Conservation (phyloP, 2,329 filamentous ascomycete species). For the Colletotrichum sp. region DNA sequence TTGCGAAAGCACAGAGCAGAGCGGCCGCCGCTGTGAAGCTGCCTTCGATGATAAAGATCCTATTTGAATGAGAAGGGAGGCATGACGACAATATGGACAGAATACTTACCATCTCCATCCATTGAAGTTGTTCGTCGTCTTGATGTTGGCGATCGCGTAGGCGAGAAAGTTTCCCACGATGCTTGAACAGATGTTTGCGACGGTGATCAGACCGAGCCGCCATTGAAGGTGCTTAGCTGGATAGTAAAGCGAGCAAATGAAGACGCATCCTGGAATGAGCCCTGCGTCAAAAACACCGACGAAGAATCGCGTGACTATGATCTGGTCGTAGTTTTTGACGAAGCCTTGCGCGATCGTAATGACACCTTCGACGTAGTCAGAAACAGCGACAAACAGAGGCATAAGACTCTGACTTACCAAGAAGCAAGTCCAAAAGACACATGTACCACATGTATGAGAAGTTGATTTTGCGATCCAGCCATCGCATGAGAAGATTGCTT, state of each 20-base stretch:
- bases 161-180: constrained; percentile 27
- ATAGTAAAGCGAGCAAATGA: constrained; percentile 27
- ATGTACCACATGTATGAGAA: constrained; percentile 24
- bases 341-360: constrained; percentile 30
- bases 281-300: constrained; percentile 28
- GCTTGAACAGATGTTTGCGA: constrained; percentile 27
- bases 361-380: constrained; percentile 13
- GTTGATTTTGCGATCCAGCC: constrained; percentile 13
- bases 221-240: constrained; percentile 26
- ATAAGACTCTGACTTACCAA: constrained; percentile 1
- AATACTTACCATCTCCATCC: constrained; percentile 25
- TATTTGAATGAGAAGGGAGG: not conserved
- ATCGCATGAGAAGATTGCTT: constrained; percentile 26
- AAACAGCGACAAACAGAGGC: rapidly evolving
- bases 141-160: constrained; percentile 27
- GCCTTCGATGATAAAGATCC: constrained; percentile 43
- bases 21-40: constrained; percentile 27
- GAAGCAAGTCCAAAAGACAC: constrained; percentile 20
- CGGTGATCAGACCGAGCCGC: constrained; percentile 26
- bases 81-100: not conserved
- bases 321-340: constrained; percentile 23
- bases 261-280: constrained; percentile 28
- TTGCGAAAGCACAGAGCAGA: constrained; percentile 23
- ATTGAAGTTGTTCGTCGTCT: constrained; percentile 22
- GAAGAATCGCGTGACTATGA: constrained; percentile 24